These are phyloP conservation scores for Colletotrichum higginsianum DNA, from an alignment of 2,329 filamentous ascomycete genomes.

Conservation along the genomic window DNA sequence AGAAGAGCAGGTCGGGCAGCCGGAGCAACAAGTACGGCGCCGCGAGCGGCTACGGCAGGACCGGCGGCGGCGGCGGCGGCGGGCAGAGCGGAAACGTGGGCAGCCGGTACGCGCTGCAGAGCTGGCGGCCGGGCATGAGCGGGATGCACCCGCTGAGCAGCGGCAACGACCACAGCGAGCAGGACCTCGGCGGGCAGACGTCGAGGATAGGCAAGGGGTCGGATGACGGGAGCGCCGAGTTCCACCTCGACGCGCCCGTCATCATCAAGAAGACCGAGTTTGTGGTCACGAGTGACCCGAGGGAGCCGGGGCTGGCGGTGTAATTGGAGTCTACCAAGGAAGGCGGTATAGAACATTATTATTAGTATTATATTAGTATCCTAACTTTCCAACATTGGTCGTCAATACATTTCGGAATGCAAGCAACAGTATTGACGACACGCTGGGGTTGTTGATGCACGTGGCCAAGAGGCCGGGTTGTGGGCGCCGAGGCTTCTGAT, in stretches of 20 bases:
- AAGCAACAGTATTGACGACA: too few relatives aligned
- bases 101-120: slow-evolving; percentile 48
- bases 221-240: slow-evolving; percentile 36
- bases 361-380: neutral
- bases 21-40: slow-evolving; percentile 42
- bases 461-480: too few relatives aligned
- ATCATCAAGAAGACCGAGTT: slow-evolving; percentile 42
- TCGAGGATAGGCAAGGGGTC: slow-evolving; percentile 26
- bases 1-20: slow-evolving; percentile 45
- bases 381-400: too few relatives aligned
- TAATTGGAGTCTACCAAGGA: neutral
- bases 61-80: neutral
- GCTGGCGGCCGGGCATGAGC: slow-evolving; percentile 46
- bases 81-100: slow-evolving; percentile 12
- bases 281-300: slow-evolving; percentile 36
- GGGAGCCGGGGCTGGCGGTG: slow-evolving; percentile 18
- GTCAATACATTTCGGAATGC: too few relatives aligned
- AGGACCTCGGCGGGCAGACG: slow-evolving; percentile 2
- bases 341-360: neutral
- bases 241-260: slow-evolving; percentile 12
- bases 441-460: too few relatives aligned
- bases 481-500: too few relatives aligned
- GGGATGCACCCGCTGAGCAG: slow-evolving; percentile 45
- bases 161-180: slow-evolving; percentile 31
- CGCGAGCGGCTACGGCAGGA: slow-evolving; percentile 41